A percentile compares a stretch with the other conserved stretches of the same genome.
phyloP scores from a whole-genome alignment of 768 basidiomycete genomes.

The Thelephora ganbajun region DNA sequence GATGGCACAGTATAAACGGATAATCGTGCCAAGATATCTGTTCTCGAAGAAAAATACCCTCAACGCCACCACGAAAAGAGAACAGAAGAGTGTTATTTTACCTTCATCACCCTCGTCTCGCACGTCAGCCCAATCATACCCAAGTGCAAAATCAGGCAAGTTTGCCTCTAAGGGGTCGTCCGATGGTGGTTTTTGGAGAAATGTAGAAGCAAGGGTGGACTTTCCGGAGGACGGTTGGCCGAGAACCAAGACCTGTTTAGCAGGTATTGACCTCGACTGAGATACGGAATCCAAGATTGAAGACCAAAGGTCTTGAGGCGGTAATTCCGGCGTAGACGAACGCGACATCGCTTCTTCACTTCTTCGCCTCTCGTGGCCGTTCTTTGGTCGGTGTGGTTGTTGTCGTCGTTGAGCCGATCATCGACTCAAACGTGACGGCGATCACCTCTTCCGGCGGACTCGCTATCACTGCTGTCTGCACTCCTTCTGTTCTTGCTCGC shows the following conservation, averaged over 20 bases:
- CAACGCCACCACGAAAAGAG: neutral
- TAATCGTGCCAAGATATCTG: conserved; percentile 79
- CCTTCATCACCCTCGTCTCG: conserved; percentile 93
- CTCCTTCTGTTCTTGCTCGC: neutral
- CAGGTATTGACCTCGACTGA: conserved; percentile 63
- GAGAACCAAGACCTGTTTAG: conserved; percentile 78
- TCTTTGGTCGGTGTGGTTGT: conserved; percentile 1
- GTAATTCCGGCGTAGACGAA: conserved; percentile 56
- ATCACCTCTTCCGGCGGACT: neutral
- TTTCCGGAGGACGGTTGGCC: conserved; percentile 74
- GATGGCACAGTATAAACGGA: conserved; percentile 90
- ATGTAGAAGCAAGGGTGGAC: conserved; percentile 54
- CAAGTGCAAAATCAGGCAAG: conserved; percentile 68
- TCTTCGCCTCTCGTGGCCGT: conserved; percentile 17
- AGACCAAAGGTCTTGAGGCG: conserved; percentile 80
- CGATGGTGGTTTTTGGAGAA: conserved; percentile 50
- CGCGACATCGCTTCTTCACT: conserved; percentile 21
- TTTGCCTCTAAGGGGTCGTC: conserved; percentile 47
- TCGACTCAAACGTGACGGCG: neutral
- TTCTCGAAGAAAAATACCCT: neutral
- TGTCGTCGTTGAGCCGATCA: neutral
- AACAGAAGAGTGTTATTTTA: conserved; percentile 19
- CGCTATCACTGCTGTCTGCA: neutral
- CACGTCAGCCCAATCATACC: conserved; percentile 87
- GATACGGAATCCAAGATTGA: conserved; percentile 85